These are phyloP conservation scores for Beta lomatogona DNA, from an alignment of 179 eudicot genomes.

Conservation along the genomic window DNA sequence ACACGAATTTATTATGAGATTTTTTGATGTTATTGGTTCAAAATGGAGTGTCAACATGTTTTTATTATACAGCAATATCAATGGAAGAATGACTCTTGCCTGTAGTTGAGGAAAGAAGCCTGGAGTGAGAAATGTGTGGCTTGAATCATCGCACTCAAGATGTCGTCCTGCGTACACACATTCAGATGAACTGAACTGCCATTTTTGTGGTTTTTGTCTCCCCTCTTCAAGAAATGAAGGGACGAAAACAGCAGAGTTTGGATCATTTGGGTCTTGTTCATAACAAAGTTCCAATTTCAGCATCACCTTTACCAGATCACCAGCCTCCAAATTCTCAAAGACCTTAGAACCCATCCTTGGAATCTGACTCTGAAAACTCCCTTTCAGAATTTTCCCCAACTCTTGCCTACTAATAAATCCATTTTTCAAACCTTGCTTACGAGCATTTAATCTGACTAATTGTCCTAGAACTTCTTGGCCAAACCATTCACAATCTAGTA, in stretches of 20 bases:
- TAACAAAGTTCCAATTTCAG: conserved; percentile 78
- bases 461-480: conserved; percentile 75
- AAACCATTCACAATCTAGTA: conserved; percentile 89
- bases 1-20: no score
- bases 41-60: not conserved
- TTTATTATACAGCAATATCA: not conserved
- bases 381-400: conserved; percentile 69
- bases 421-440: conserved; percentile 45
- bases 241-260: conserved; percentile 58
- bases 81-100: conserved; percentile 45
- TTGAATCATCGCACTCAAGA: conserved; percentile 85
- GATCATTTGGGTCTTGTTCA: conserved; percentile 69
- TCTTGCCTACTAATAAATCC: conserved; percentile 77
- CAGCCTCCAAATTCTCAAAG: conserved; percentile 61
- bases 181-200: conserved; percentile 64
- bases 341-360: conserved; percentile 72
- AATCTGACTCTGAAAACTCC: conserved; percentile 65
- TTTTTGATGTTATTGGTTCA: not conserved
- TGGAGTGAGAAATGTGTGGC: conserved; percentile 77
- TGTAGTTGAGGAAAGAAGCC: conserved; percentile 87
- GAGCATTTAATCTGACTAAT: conserved; percentile 50
- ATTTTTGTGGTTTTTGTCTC: conserved; percentile 65
- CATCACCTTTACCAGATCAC: conserved; percentile 80
- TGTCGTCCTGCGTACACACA: conserved; percentile 76
- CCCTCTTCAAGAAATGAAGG: conserved; percentile 86